Conservation (phyloP, 768 basidiomycete species). For the Kwoniella botswanensis region DNA sequence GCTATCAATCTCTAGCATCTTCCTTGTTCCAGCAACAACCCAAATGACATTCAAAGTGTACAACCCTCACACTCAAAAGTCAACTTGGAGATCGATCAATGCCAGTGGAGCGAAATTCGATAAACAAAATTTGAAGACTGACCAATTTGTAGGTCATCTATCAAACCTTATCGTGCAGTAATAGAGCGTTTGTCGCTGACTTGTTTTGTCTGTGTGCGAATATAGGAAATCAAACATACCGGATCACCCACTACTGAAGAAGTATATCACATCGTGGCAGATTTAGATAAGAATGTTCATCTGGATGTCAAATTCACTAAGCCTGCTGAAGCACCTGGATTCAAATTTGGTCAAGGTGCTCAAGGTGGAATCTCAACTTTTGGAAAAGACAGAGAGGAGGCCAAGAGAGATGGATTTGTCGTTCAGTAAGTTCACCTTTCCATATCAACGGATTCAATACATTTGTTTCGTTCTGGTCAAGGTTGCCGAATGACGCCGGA, state of each 20-base stretch:
- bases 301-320: slow-evolving; percentile 75
- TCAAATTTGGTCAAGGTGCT: slow-evolving; percentile 86
- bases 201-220: too few species aligned
- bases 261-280: slow-evolving; percentile 77
- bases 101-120: slow-evolving; percentile 57
- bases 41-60: slow-evolving; percentile 91
- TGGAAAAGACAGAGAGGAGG: slow-evolving; percentile 51
- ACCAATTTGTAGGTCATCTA: slow-evolving; percentile 45
- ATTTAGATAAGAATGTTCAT: slow-evolving; percentile 78
- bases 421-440: slow-evolving; percentile 64
- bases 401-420: slow-evolving; percentile 65
- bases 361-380: slow-evolving; percentile 69
- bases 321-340: slow-evolving; percentile 75
- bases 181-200: too few species aligned
- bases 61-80: slow-evolving; percentile 75
- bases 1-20: slow-evolving; percentile 55
- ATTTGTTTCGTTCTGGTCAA: too few species aligned
- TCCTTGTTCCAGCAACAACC: slow-evolving; percentile 90
- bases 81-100: slow-evolving; percentile 84
- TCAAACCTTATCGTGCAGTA: too few species aligned
- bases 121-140: slow-evolving; percentile 48
- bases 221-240: slow-evolving; percentile 56
- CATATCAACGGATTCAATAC: not conserved
- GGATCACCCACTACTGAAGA: slow-evolving; percentile 66
- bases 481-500: too few species aligned